phyloP scores from a whole-genome alignment of 78 protist genomes.

The Pigoraptor vietnamica region DNA sequence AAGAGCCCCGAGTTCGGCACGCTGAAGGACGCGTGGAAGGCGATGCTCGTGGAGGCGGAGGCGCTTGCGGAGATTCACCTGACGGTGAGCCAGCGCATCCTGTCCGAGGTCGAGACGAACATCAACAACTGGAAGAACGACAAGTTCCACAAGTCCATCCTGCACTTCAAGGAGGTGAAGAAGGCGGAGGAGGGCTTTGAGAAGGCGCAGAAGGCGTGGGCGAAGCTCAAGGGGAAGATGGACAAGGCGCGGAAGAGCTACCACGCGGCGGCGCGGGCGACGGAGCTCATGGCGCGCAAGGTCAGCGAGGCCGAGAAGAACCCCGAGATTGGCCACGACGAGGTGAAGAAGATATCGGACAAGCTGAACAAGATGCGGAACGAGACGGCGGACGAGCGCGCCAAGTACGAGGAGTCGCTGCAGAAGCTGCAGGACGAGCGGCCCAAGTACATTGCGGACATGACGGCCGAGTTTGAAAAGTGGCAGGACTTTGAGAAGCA shows the following conservation, averaged over 20 bases:
- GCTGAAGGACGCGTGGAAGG: not conserved
- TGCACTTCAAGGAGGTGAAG: not conserved
- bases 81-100: not conserved
- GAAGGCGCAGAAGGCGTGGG: slow-evolving; percentile 4
- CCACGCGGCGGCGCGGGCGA: not conserved
- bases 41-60: not conserved
- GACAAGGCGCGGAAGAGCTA: not conserved
- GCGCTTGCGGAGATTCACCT: not conserved
- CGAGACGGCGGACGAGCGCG: not conserved
- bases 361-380: not conserved
- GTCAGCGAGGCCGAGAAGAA: not conserved
- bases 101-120: not conserved
- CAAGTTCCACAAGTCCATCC: not conserved
- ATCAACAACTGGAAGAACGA: not conserved
- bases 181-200: slow-evolving; percentile 3
- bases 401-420: not conserved
- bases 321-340: not conserved
- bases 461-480: not conserved
- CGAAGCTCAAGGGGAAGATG: not conserved
- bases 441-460: not conserved
- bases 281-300: not conserved
- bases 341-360: not conserved
- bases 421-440: not conserved
- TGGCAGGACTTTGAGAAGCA: not conserved
- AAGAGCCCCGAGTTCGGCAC: not conserved